Evolutionary conservation across 1,284 basidiomycete genomes (phyloP).

Genomic region (Ceratobasidium sp.): DNA sequence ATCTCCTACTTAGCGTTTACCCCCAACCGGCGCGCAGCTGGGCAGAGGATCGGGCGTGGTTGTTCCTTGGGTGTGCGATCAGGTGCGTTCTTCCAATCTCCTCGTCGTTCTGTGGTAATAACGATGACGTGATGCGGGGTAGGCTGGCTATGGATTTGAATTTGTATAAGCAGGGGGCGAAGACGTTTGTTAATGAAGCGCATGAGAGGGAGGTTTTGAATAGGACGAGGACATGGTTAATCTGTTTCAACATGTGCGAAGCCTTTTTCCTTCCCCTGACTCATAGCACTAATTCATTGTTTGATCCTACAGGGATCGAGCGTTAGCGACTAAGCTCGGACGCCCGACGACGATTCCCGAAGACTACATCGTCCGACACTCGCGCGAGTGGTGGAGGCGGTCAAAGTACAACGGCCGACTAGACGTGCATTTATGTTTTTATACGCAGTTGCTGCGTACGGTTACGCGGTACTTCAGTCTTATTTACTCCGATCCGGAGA

Average conservation of each 20-base stretch:
- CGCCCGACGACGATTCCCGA: slow-evolving; percentile 89
- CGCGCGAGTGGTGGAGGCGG: slow-evolving; percentile 58
- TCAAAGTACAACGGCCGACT: slow-evolving; percentile 46
- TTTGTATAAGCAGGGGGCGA: slow-evolving; percentile 75
- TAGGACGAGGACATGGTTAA: slow-evolving; percentile 85
- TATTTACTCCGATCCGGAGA: slow-evolving; percentile 78
- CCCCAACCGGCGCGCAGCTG: slow-evolving; percentile 82
- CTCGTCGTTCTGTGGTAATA: not conserved
- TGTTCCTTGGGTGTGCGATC: slow-evolving; percentile 85
- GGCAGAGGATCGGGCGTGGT: slow-evolving; percentile 86
- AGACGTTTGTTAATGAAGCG: slow-evolving; percentile 73
- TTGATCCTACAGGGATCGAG: slow-evolving; percentile 67
- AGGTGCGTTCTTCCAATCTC: slow-evolving; percentile 59
- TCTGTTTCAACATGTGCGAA: slow-evolving; percentile 78
- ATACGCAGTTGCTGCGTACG: slow-evolving; percentile 76
- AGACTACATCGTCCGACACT: slow-evolving; percentile 83
- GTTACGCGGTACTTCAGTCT: slow-evolving; percentile 80
- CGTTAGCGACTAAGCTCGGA: slow-evolving; percentile 86
- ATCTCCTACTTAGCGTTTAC: slow-evolving; percentile 82
- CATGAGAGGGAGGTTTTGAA: slow-evolving; percentile 86
- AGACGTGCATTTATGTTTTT: slow-evolving; percentile 80
- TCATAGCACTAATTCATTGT: not conserved
- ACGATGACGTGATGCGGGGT: not conserved
- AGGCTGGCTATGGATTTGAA: slow-evolving; percentile 87
- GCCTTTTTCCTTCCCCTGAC: not conserved